These are phyloP conservation scores for Aspergillus sp. DNA, from an alignment of 2,329 filamentous ascomycete species.

Conservation along the genomic window DNA sequence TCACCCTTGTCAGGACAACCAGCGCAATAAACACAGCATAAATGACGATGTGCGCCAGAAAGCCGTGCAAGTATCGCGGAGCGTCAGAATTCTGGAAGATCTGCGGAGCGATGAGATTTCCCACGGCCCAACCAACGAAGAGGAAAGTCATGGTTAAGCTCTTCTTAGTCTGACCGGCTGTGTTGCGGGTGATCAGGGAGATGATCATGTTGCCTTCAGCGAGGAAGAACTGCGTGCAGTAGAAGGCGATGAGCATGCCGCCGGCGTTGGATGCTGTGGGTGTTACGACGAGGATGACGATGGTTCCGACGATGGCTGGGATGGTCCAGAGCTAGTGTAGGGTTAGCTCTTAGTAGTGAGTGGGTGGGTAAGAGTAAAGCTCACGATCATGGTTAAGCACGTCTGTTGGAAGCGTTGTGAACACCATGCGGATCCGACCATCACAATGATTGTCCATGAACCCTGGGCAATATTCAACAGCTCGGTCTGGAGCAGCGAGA, in stretches of 20 bases:
- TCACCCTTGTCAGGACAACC: neutral
- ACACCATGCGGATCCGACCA: conserved; percentile 64
- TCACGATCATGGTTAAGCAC: conserved; percentile 45
- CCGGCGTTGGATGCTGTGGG: conserved; percentile 56
- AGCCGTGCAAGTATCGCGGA: conserved; percentile 20
- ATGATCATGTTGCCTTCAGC: conserved; percentile 57
- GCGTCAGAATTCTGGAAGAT: conserved; percentile 15
- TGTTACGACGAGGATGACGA: conserved; percentile 65
- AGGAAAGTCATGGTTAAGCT: conserved; percentile 64
- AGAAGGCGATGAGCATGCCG: conserved; percentile 69
- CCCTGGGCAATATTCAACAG: conserved; percentile 71
- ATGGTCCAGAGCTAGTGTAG: conserved; percentile 52
- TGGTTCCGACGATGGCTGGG: conserved; percentile 68
- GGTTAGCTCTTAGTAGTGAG: conserved; percentile 41
- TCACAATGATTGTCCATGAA: conserved; percentile 68
- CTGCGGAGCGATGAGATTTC: conserved; percentile 20
- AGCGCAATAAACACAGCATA: conserved; percentile 20
- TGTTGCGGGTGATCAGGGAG: conserved; percentile 58
- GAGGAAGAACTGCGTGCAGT: conserved; percentile 71
- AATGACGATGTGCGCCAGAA: conserved; percentile 19
- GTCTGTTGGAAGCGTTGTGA: conserved; percentile 67
- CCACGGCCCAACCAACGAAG: conserved; percentile 50
- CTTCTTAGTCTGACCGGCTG: conserved; percentile 72
- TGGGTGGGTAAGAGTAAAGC: neutral
- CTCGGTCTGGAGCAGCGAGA: conserved; percentile 64